These are phyloP conservation scores for Puccinia hordei DNA, from an alignment of 1,284 basidiomycete species.

Conservation along the genomic window DNA sequence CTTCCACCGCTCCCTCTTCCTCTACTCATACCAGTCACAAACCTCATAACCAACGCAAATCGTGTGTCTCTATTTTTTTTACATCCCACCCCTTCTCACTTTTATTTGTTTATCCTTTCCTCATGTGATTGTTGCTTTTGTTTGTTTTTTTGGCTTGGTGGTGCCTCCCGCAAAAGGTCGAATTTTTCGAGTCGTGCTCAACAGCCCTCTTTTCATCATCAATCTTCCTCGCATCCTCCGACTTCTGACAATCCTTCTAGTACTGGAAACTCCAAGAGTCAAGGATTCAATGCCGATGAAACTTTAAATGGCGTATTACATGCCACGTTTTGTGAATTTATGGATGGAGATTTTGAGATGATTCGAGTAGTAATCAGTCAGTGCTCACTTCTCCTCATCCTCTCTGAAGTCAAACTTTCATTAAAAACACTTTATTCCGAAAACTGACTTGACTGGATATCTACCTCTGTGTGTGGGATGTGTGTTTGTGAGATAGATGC, in stretches of 20 bases:
- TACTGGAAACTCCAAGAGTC: background rate
- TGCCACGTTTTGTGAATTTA: conserved; percentile 58
- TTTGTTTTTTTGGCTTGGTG: too few species aligned
- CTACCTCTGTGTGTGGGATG: background rate
- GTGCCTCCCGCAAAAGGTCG: background rate
- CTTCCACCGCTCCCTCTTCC: too few species aligned
- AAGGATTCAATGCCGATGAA: conserved; percentile 52
- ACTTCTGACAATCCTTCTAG: background rate
- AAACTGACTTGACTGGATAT: too few species aligned
- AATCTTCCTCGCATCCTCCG: background rate
- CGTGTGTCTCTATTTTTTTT: background rate
- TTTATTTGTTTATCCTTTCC: too few species aligned
- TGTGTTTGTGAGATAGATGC: conserved; percentile 55
- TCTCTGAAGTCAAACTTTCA: background rate
- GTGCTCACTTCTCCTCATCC: background rate
- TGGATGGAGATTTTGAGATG: conserved; percentile 59
- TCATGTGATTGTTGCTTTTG: too few species aligned
- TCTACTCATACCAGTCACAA: background rate
- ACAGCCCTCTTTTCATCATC: too few species aligned
- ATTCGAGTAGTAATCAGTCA: conserved; percentile 57
- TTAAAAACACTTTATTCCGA: too few species aligned
- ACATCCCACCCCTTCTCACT: background rate
- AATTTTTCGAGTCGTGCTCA: background rate
- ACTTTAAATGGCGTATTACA: conserved; percentile 58
- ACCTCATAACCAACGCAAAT: background rate